Evolutionary conservation across 108 stramenopile genomes (phyloP).

Genomic region (Cyclotella sp.): DNA sequence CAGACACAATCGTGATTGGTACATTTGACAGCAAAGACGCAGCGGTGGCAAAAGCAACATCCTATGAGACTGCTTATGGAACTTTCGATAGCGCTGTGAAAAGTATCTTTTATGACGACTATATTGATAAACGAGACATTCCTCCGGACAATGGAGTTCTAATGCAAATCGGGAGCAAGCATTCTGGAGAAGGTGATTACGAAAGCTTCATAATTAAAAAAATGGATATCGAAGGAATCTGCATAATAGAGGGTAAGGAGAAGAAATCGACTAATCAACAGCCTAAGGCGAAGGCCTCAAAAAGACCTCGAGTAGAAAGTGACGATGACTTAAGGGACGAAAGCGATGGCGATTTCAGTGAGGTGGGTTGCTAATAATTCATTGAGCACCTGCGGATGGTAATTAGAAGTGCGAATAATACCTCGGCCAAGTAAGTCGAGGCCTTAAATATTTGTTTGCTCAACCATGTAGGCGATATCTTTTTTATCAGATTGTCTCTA

Average conservation of each 20-base stretch:
- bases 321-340: neutral
- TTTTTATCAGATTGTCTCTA: no score
- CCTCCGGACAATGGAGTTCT: conserved; percentile 18
- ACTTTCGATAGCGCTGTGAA: neutral
- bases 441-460: no score
- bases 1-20: neutral
- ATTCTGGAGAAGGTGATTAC: conserved; percentile 14
- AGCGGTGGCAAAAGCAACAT: neutral
- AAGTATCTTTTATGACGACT: neutral
- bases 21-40: conserved; percentile 3
- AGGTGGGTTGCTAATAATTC: no score
- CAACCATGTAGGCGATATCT: no score
- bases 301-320: neutral
- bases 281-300: neutral
- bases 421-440: no score
- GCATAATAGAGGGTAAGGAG: neutral
- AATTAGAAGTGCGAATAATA: no score
- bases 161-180: conserved; percentile 7
- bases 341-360: no score
- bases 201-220: conserved; percentile 4
- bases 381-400: no score
- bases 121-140: neutral
- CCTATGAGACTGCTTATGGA: neutral
- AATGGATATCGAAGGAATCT: neutral
- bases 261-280: neutral